phyloP scores from a whole-genome alignment of 2,329 filamentous ascomycete genomes.

The Curvularia sp. region DNA sequence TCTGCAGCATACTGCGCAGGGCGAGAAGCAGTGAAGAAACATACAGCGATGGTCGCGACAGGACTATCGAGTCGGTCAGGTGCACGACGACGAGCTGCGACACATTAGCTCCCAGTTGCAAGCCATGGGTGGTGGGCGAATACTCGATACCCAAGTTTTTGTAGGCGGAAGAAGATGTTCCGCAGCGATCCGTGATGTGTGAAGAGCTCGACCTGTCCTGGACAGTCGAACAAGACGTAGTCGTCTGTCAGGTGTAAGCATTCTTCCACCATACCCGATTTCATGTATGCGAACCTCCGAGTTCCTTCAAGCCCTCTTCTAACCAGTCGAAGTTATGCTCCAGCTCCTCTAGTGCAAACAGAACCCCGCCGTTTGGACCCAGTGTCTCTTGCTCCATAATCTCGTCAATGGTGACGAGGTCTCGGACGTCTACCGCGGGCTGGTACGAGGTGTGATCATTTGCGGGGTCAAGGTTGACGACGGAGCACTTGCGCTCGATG shows the following conservation, averaged over 20 bases:
- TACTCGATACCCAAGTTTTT: constrained; percentile 92
- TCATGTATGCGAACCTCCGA: constrained; percentile 61
- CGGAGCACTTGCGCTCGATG: constrained; percentile 91
- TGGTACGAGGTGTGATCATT: constrained; percentile 93
- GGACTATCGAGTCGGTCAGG: constrained; percentile 90
- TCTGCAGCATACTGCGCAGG: constrained; percentile 95
- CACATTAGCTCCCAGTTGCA: constrained; percentile 33
- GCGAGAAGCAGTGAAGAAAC: constrained; percentile 92
- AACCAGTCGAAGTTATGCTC: constrained; percentile 95
- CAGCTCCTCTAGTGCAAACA: constrained; percentile 94
- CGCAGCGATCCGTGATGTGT: constrained; percentile 92
- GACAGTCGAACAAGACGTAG: constrained; percentile 94
- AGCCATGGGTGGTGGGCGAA: constrained; percentile 49
- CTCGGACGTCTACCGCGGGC: constrained; percentile 87
- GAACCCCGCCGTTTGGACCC: constrained; percentile 88
- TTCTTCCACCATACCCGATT: constrained; percentile 4
- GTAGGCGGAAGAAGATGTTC: constrained; percentile 88
- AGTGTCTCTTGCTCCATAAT: constrained; percentile 92
- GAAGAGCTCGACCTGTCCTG: constrained; percentile 95
- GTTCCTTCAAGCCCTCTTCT: constrained; percentile 76
- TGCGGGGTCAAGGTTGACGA: constrained; percentile 95
- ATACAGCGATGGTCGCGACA: constrained; percentile 92
- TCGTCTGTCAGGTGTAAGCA: constrained; percentile 64
- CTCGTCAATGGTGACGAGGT: constrained; percentile 87
- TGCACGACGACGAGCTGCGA: constrained; percentile 87